Percentiles rank a stretch among this genome's conserved stretches.
Conservation (phyloP, 164 flowering plant species). For the Vitis labrusca region DNA sequence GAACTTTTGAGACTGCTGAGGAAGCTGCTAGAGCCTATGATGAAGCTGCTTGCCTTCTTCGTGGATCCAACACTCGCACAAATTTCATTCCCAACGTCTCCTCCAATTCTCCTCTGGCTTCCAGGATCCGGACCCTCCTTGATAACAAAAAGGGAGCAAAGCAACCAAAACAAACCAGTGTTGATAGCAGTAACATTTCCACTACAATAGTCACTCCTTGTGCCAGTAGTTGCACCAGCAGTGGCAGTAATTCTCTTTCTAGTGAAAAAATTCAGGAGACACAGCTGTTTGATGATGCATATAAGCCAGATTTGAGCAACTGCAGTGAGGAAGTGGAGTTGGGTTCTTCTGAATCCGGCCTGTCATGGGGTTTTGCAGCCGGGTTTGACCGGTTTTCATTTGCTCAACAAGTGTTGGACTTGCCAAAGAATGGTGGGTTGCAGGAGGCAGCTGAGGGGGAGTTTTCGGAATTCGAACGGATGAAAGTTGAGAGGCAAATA, state of each 20-base stretch:
- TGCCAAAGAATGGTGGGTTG: conserved; percentile 28
- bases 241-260: conserved; percentile 1
- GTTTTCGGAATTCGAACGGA: conserved; percentile 56
- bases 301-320: conserved; percentile 63
- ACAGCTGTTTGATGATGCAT: conserved; percentile 48
- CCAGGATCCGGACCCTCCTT: conserved; percentile 63
- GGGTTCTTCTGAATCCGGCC: conserved; percentile 29
- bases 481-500: conserved; percentile 76
- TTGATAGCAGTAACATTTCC: conserved; percentile 3
- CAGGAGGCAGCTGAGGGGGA: conserved; percentile 22
- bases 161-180: conserved; percentile 9
- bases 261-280: conserved; percentile 12
- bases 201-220: conserved; percentile 2
- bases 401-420: conserved; percentile 35
- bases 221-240: conserved; percentile 6
- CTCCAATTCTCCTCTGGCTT: conserved; percentile 66
- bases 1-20: conserved; percentile 83
- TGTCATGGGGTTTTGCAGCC: conserved; percentile 32
- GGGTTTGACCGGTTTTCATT: conserved; percentile 32
- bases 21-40: conserved; percentile 87
- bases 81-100: conserved; percentile 70
- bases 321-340: conserved; percentile 32
- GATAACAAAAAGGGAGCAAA: conserved; percentile 39
- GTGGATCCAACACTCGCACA: conserved; percentile 80
- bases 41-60: conserved; percentile 88